Evolutionary conservation across 2,329 filamentous ascomycete genomes (phyloP), one percentile per base, ranked within the genome.

Genomic region (Hansfordia pulvinata): DNA sequence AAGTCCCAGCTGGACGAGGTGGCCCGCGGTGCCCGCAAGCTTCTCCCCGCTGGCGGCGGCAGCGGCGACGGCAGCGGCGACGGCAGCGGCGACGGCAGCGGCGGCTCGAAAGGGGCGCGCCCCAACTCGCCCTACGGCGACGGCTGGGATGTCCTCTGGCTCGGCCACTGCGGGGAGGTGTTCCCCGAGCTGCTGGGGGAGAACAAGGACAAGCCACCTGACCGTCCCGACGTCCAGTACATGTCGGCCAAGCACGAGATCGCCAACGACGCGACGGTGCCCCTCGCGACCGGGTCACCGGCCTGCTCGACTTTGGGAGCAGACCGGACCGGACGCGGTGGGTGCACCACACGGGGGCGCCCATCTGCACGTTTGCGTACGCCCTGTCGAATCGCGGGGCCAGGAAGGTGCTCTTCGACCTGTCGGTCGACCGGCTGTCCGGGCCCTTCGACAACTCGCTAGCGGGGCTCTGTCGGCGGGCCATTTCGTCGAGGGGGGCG

Each of bases 141-240:
- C 27, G 44, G 56, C 32, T 69, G 62, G 64, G 64, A 69, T 35
- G 40, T 68, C 18, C 49, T 67, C 14, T 67, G 62, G 61, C 46
- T 68, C 2, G 63, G 64, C 15, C 58, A 60, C 31, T 67, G 62
- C 37, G 55, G 55, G 19, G 48, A 46, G 22, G 39, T 42, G 8
- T 49, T 54, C 27, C 46, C 48, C 4, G 33, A 41, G 30, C 25
- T 37, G 16, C 33, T 45, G 9, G 34, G 40, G 10, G 37, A 42
- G 24, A 34, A 44, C 26, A 30, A 35, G 14, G 27, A 34, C 17
- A 34, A 37, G 16, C 25, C 33, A 8, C 19, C 12, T 6, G 13
- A 19, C 10, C 34, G 30, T 25, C 33, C 19, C 9, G 29, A 30
- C 18, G 19, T 12, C 15, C 27, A 35, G 6, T 32, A 40, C 26